Percentiles rank a stretch among this genome's conserved stretches.
phyloP scores from a whole-genome alignment of 2,329 filamentous ascomycete species.

The Trichoderma afroharzianum region DNA sequence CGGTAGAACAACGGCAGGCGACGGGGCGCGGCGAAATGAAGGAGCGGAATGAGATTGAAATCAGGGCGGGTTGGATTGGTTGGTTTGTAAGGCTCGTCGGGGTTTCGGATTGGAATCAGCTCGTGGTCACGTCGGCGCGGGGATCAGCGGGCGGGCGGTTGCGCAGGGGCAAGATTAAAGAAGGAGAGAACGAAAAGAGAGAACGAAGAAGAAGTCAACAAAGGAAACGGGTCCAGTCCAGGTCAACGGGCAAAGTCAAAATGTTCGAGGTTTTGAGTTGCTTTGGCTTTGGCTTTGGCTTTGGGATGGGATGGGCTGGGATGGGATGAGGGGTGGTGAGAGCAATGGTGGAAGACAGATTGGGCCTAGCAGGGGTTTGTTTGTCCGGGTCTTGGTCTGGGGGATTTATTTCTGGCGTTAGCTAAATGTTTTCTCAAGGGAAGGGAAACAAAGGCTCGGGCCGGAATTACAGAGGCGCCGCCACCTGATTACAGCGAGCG shows the following conservation, averaged over 20 bases:
- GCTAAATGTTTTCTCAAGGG: constrained; percentile 17
- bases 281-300: background rate
- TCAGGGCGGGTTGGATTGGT: background rate
- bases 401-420: background rate
- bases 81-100: background rate
- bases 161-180: constrained; percentile 10
- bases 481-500: background rate
- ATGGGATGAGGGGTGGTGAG: constrained; percentile 11
- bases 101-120: constrained; percentile 16
- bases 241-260: background rate
- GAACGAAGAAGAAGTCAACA: constrained; percentile 2
- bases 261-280: background rate
- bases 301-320: constrained; percentile 11
- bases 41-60: background rate
- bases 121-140: constrained; percentile 24
- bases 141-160: constrained; percentile 4
- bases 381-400: background rate
- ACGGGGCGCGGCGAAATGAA: constrained; percentile 11
- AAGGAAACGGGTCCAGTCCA: constrained; percentile 14
- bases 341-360: constrained; percentile 9
- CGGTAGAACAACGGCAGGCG: constrained; percentile 18
- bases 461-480: constrained; percentile 32
- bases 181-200: background rate
- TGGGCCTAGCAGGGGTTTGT: constrained; percentile 12
- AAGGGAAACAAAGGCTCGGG: constrained; percentile 20